phyloP scores from a whole-genome alignment of 805 yeast genomes.

The Pichia thaimueangensis region DNA sequence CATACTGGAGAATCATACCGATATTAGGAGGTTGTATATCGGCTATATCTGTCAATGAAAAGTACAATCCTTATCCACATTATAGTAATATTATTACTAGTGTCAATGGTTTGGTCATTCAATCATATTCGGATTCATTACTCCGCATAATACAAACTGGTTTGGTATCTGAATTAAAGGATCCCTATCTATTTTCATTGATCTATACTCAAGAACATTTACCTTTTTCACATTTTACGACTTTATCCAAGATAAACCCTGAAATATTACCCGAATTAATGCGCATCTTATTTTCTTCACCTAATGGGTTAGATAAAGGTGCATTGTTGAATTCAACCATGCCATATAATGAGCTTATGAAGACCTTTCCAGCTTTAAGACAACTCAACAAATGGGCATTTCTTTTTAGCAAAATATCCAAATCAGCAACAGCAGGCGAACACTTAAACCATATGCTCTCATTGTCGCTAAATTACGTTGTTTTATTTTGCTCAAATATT shows the following conservation, averaged over 20 bases:
- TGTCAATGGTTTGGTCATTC: background rate
- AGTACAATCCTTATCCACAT: conserved; percentile 23
- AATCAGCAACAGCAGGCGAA: conserved; percentile 18
- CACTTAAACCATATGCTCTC: conserved; percentile 26
- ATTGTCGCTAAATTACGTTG: conserved; percentile 1
- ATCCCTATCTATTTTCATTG: background rate
- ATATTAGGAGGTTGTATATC: conserved; percentile 40
- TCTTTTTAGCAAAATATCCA: conserved; percentile 22
- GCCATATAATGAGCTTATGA: conserved; percentile 1
- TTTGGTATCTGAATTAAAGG: background rate
- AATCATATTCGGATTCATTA: conserved; percentile 1
- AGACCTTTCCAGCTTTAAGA: conserved; percentile 36
- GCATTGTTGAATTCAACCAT: background rate
- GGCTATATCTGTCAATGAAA: conserved; percentile 26
- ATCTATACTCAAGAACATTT: conserved; percentile 1
- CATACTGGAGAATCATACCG: conserved; percentile 42
- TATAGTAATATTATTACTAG: conserved; percentile 20
- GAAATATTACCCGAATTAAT: conserved; percentile 16
- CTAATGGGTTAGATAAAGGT: conserved; percentile 22
- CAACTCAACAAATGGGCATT: conserved; percentile 45
- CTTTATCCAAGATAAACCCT: conserved; percentile 7
- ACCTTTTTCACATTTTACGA: background rate
- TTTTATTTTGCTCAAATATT: conserved; percentile 2
- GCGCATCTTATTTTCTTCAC: conserved; percentile 10
- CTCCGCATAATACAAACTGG: background rate